Conservation (phyloP, 2,329 filamentous ascomycete genomes). For the Diaporthe sp. region DNA sequence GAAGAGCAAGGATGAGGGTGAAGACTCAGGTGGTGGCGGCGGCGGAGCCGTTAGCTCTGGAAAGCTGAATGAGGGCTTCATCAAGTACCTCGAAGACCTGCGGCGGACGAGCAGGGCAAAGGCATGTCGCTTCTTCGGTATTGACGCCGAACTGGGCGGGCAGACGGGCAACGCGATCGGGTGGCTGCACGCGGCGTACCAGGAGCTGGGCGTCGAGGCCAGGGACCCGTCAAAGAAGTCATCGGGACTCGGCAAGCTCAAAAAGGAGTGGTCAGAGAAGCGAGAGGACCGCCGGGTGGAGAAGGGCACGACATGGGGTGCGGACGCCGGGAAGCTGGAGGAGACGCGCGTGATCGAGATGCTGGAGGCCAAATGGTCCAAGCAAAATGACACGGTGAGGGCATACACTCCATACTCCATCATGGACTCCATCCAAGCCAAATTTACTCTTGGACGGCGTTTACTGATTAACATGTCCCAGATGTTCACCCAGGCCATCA, state of each 20-base stretch:
- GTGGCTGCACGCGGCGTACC: conserved; percentile 84
- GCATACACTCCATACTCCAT: neutral
- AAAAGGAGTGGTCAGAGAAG: conserved; percentile 81
- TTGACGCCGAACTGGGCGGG: conserved; percentile 87
- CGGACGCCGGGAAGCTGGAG: conserved; percentile 87
- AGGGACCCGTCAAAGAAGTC: conserved; percentile 66
- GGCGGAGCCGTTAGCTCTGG: conserved; percentile 51
- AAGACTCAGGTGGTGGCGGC: conserved; percentile 42
- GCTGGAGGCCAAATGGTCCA: conserved; percentile 90
- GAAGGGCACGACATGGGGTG: conserved; percentile 80
- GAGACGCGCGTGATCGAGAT: conserved; percentile 89
- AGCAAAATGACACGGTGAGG: conserved; percentile 90
- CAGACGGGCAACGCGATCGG: conserved; percentile 88
- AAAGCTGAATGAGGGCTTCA: conserved; percentile 74
- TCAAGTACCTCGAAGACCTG: conserved; percentile 83
- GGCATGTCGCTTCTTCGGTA: conserved; percentile 89
- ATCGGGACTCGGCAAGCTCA: conserved; percentile 72
- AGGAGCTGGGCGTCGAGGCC: conserved; percentile 77
- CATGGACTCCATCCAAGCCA: neutral
- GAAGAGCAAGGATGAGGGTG: conserved; percentile 18
- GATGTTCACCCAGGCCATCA: conserved; percentile 85
- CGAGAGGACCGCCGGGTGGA: conserved; percentile 85
- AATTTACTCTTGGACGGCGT: neutral
- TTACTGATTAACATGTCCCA: conserved; percentile 52
- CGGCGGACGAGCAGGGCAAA: conserved; percentile 82